phyloP scores from a whole-genome alignment of 306 rosid species.

The Ochetophila trinervis region DNA sequence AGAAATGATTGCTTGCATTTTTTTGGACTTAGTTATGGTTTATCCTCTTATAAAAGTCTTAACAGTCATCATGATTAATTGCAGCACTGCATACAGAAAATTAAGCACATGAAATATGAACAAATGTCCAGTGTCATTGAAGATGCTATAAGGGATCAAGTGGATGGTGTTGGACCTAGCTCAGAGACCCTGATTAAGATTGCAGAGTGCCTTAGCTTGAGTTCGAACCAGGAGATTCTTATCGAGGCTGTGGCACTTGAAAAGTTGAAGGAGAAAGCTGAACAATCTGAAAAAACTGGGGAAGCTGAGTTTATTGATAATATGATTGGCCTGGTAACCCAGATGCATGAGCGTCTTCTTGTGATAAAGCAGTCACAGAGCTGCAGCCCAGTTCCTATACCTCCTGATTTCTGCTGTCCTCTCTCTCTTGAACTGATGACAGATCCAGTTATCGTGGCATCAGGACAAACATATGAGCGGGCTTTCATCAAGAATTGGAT shows the following conservation, averaged over 20 bases:
- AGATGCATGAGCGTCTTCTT: slow-evolving; percentile 63
- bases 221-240: slow-evolving; percentile 72
- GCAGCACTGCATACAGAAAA: slow-evolving; percentile 72
- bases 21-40: neutral
- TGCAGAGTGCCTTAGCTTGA: slow-evolving; percentile 60
- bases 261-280: slow-evolving; percentile 81
- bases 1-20: slow-evolving; percentile 7
- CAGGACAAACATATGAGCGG: slow-evolving; percentile 98
- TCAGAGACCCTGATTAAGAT: slow-evolving; percentile 59
- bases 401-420: slow-evolving; percentile 96
- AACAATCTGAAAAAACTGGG: slow-evolving; percentile 63
- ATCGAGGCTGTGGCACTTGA: slow-evolving; percentile 90
- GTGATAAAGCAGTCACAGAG: slow-evolving; percentile 61
- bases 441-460: slow-evolving; percentile 97
- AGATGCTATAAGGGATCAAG: slow-evolving; percentile 56
- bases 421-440: slow-evolving; percentile 97
- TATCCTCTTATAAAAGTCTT: slow-evolving; percentile 29
- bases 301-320: slow-evolving; percentile 79
- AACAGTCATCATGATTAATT: slow-evolving; percentile 29
- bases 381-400: slow-evolving; percentile 68
- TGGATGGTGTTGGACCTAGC: slow-evolving; percentile 57
- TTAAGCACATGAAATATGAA: slow-evolving; percentile 60
- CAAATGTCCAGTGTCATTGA: slow-evolving; percentile 48
- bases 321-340: slow-evolving; percentile 54
- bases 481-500: slow-evolving; percentile 89